Evolutionary conservation across 2,329 filamentous ascomycete genomes (phyloP), one percentile per base, ranked within the genome.

Genomic region (Fusarium sp.): DNA sequence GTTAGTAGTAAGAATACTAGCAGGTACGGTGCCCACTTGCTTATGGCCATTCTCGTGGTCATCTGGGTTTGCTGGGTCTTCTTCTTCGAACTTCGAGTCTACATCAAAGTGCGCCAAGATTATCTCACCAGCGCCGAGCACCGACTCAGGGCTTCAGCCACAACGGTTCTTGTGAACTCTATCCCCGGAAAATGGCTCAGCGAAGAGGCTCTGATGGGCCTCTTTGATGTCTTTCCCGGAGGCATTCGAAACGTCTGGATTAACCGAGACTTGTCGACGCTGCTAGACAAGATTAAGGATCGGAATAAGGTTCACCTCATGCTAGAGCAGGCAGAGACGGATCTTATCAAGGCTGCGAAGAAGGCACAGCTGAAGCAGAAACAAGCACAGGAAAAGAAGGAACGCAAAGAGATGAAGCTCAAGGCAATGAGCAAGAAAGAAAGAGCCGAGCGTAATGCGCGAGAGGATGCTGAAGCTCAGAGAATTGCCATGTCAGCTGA

Each of bases 221-320:
- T 99, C 0, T 99, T 97, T 78, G 96, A 99, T 80, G 95, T 98
- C 1, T 98, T 98, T 76, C 96, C 96, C 0, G 96, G 96, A 22
- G 96, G 96, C 33, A 92, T 99, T 79, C 91, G 94, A 68, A 98
- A 98, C 75, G 93, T 99, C 55, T 99, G 96, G 95, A 92, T 99
- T 77, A 99, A 98, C 68, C 90, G 96, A 70, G 94, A 99, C 79
- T 92, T 94, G 74, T 94, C 95, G 49, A 88, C 92, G 10, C 88
- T 99, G 12, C 88, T 94, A 55, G 92, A 95, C 70, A 98, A 98
- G 80, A 93, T 98, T 53, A 89, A 93, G 57, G 85, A 90, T 72
- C 90, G 96, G 51, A 90, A 95, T 69, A 84, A 88, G 10, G 85
- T 98, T 16, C 94, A 96, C 55, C 81, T 87, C 46, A 85, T 87